Base-by-base conservation (phyloP, 345 rosid genomes). In the Pugionium cornutum region DNA sequence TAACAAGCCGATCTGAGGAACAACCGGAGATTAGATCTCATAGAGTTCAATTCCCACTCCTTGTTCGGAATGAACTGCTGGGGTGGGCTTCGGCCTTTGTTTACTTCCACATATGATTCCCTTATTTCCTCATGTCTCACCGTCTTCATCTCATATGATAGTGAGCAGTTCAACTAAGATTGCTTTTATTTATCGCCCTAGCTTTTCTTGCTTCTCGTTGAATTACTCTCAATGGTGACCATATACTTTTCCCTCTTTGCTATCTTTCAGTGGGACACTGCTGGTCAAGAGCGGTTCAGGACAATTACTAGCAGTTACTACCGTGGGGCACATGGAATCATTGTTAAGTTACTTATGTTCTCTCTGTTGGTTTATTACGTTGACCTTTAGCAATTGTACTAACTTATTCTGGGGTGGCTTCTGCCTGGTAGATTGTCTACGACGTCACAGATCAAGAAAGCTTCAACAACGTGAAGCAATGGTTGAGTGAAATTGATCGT, bases 251-350 rank as follows among this genome's bases (percentile, higher is more conserved):
- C 84, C 18, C 18, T 18, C 18, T 18, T 18, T 18, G 18, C 18
- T 18, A 18, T 18, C 18, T 18, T 18, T 18, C 18, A 91, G 98
- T 91, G 98, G 98, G 98, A 91, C 76, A 91, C 98, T 52, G 96
- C 98, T 60, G 98, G 98, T 26, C 96, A 91, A 81, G 98, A 91
- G 75, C 81, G 98, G 26, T 91, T 89, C 71, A 85, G 98, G 81
- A 91, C 98, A 28, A 91, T 89, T 68, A 89, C 98, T 39, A 91
- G 98, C 74, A 91, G 98, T 78, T 91, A 89, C 82, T 91, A 91
- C 66, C 95, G 96, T 52, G 98, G 98, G 70, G 96, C 96, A 4
- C 98, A 91, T 80, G 98, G 96, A 68, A 89, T 91, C 69, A 91
- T 91, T 34, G 96, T 89, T 18, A 76, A 66, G 85, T 69, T 62